A percentile compares a stretch with the other conserved stretches of the same genome.
Evolutionary conservation across 768 basidiomycete species (phyloP).

Genomic region (Fomitopsis pulvina): DNA sequence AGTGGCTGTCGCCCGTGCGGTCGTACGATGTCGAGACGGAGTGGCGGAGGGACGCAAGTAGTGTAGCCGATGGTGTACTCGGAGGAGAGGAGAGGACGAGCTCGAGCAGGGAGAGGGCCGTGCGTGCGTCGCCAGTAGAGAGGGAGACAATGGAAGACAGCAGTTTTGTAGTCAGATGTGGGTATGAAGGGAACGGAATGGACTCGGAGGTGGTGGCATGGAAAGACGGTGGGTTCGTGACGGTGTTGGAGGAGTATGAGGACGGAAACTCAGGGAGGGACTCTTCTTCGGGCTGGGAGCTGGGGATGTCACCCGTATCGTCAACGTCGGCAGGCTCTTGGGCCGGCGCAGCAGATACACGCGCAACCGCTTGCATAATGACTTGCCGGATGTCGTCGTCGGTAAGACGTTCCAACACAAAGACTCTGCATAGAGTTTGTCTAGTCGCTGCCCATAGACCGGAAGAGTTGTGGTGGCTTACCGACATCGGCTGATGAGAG

Average conservation of each 20-base stretch:
- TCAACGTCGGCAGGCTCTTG: background rate
- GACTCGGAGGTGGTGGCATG: too few relatives aligned
- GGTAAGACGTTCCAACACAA: constrained; percentile 62
- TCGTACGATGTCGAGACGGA: constrained; percentile 68
- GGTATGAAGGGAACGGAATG: constrained; percentile 21
- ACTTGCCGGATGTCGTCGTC: constrained; percentile 55
- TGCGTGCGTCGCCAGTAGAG: constrained; percentile 66
- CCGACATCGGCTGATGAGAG: constrained; percentile 74
- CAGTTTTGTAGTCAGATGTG: constrained; percentile 42
- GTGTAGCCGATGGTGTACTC: constrained; percentile 34
- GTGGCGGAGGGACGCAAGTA: constrained; percentile 52
- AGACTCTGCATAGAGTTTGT: constrained; percentile 44
- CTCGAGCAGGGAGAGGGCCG: constrained; percentile 73
- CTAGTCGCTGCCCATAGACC: constrained; percentile 6
- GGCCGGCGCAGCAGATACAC: constrained; percentile 18
- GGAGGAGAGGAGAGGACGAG: constrained; percentile 46
- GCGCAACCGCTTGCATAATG: constrained; percentile 46
- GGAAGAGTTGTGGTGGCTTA: constrained; percentile 24
- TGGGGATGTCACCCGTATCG: constrained; percentile 12
- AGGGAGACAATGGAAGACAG: constrained; percentile 44
- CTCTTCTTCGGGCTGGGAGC: constrained; percentile 15
- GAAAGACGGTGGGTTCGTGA: too few relatives aligned
- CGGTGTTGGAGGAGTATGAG: constrained; percentile 17
- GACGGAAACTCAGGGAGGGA: constrained; percentile 8
- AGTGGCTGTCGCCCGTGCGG: constrained; percentile 66